These are phyloP conservation scores for Aspergillus proliferans DNA, from an alignment of 2,329 filamentous ascomycete species.

Conservation along the genomic window DNA sequence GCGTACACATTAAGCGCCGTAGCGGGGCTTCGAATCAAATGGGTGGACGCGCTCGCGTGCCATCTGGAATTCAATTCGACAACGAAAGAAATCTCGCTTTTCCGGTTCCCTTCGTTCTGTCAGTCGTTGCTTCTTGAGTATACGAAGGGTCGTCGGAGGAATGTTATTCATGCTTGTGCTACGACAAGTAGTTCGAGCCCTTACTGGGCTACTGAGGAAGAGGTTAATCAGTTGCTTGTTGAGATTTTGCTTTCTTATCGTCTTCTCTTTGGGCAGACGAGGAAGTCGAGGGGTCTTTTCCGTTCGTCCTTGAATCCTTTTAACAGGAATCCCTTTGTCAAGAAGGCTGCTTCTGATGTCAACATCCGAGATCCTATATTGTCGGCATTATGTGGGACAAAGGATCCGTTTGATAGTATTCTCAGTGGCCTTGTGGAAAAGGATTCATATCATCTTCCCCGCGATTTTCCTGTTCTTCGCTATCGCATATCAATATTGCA, in stretches of 20 bases:
- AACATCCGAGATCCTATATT: not conserved
- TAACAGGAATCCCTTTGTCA: no score
- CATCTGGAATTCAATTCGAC: no score
- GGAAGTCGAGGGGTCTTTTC: constrained; percentile 1
- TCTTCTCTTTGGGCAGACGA: constrained; percentile 5
- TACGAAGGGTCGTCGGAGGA: not conserved
- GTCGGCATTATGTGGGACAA: not conserved
- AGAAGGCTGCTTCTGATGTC: not conserved
- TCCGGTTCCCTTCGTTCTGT: no score
- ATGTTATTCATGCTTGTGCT: constrained; percentile 3
- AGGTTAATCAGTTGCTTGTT: constrained; percentile 3
- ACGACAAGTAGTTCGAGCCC: constrained; percentile 2
- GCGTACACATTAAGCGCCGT: no score
- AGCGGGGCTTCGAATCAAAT: no score
- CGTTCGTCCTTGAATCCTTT: constrained; percentile 1
- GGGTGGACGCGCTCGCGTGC: no score
- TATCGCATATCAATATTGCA: not conserved
- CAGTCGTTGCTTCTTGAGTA: not conserved
- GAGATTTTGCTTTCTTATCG: constrained; percentile 3
- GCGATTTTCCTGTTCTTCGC: not conserved
- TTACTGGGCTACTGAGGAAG: constrained; percentile 7
- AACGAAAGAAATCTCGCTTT: no score
- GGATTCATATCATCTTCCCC: not conserved
- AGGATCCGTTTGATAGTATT: not conserved
- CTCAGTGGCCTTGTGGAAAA: not conserved